Evolutionary conservation across 2,329 filamentous ascomycete genomes (phyloP), one percentile per base, ranked within the genome.

Genomic region (Diaporthe capsici): DNA sequence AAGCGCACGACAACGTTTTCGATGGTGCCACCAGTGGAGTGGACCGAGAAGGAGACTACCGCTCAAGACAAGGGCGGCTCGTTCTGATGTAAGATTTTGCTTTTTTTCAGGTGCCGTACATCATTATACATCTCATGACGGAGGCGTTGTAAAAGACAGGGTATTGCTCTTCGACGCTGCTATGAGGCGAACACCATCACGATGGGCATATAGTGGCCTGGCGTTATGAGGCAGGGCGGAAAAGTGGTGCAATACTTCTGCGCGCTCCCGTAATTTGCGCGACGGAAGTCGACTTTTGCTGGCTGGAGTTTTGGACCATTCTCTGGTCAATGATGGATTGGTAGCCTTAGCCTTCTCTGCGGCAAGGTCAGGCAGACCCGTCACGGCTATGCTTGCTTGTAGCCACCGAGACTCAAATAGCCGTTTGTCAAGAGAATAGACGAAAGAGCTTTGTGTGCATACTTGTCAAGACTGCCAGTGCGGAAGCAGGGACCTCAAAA

Each of bases 101-200:
- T 53, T 55, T 31, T 53, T 49, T n/a, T 25, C 28, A 68, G 65
- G 9, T 42, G 31, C 49, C 31, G n/a, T 70, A 39, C 65, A 70
- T 70, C 20, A 5, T 68, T 53, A 68, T 70, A 55, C 65, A 55
- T 39, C 49, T 55, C 15, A 31, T 57, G 37, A 17, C 9, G 42
- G 58, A 73, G 47, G 71, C 49, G 71, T 67, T 42, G 25, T 73
- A 9, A 37, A 42, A 42, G 34, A 44, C 8, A 44, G 31, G 37
- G 31, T 39, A 47, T 25, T 20, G 37, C 28, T n/a, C n/a, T 51
- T 60, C 8, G 47, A 57, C 20, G 37, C 20, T 47, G 47, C 61
- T 55, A 39, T 44, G 17, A 73, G 71, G 71, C 34, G 28, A 53
- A 31, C 10, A 17, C 20, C 49, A 34, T 44, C 22, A 37, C 4